These are phyloP conservation scores for Harringtonia aguacate DNA, from an alignment of 2,329 filamentous ascomycete genomes.

Conservation along the genomic window DNA sequence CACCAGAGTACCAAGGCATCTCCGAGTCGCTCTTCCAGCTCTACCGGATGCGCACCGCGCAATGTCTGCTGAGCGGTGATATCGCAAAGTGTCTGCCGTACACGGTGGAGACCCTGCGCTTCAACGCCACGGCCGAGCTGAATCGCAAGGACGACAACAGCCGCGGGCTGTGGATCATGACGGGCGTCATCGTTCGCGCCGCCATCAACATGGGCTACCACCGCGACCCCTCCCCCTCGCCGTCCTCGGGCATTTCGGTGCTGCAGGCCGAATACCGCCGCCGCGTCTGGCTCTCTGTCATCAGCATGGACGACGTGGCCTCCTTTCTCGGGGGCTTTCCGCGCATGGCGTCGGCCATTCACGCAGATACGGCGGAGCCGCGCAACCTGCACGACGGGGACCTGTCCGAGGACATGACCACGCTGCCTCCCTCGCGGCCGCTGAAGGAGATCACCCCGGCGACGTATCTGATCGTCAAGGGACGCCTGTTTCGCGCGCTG, in stretches of 20 bases:
- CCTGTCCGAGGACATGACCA: neutral
- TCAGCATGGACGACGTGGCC: neutral
- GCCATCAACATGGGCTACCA: conserved; percentile 5
- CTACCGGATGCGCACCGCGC: conserved; percentile 1
- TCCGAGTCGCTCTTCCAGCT: neutral
- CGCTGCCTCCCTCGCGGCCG: neutral
- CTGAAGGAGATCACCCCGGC: neutral
- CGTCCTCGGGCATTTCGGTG: neutral
- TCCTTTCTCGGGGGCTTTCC: conserved; percentile 1
- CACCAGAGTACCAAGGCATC: neutral
- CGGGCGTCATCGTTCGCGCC: neutral
- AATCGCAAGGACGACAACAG: conserved; percentile 2
- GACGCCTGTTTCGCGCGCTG: neutral
- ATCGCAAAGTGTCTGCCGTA: conserved; percentile 1
- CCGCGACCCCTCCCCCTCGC: neutral
- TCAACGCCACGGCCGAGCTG: conserved; percentile 4
- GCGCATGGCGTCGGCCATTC: neutral
- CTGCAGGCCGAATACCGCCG: conserved; percentile 1
- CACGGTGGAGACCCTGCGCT: neutral
- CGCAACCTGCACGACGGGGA: conserved; percentile 1
- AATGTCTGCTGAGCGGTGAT: conserved; percentile 3
- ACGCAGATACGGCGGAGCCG: neutral
- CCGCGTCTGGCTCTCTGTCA: neutral
- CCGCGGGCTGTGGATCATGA: conserved; percentile 1
- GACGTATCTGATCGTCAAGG: conserved; percentile 2